Evolutionary conservation across 257 asterid genomes (phyloP), one percentile per base, ranked within the genome.

Genomic region (Solanum chmielewskii): DNA sequence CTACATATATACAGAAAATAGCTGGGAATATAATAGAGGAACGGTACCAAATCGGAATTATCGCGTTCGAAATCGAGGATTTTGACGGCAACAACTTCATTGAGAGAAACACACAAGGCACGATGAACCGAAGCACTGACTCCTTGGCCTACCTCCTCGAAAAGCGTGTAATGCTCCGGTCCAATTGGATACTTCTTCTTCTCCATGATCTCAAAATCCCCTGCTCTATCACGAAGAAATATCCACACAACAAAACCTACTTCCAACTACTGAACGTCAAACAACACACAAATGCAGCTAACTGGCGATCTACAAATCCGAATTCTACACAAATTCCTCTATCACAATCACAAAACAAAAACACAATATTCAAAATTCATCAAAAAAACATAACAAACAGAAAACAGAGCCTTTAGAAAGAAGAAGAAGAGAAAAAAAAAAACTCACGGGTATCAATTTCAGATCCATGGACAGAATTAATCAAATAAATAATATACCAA

Each of bases 111-210:
- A 92, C 99, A 97, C 12, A 91, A 92, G 1, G 99, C 98, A 35
- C 98, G 98, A 89, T 95, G 93, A 88, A 96, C 98, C 31, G 97
- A 92, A 33, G 99, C 99, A 88, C 98, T 96, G 23, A 89, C 99
- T n/a, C 98, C 99, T 3, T 90, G 93, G 23, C 99, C 99, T 20
- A 96, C 95, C 92, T 93, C 98, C 92, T 96, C 99, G 83, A 69
- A 93, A 89, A 94, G 84, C 11, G 93, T 90, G 87, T 96, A 96
- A 89, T 93, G 90, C 90, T 95, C 98, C 49, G 96, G 96, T 66
- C 99, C 98, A 47, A 96, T 94, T n/a, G 98, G 99, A 88, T 95
- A 96, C 93, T 93, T 94, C 93, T 92, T 95, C 92, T 89, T 94
- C 89, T 96, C 99, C 95, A 90, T 94, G 73, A 85, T 80, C 56